These are phyloP conservation scores for Malus fusca DNA, from an alignment of 306 rosid species.

Conservation along the genomic window DNA sequence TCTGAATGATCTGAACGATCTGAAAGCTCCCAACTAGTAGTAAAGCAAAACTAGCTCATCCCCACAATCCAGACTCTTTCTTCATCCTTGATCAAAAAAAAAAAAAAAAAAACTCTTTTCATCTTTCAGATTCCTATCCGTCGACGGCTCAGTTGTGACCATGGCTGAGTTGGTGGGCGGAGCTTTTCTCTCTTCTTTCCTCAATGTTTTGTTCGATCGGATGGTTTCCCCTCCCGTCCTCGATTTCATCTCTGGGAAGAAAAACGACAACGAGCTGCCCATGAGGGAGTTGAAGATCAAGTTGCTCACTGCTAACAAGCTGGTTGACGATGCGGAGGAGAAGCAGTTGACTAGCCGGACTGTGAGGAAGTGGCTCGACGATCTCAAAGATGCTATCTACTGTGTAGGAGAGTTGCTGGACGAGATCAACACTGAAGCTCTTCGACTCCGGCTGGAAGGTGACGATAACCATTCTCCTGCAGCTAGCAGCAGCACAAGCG, in stretches of 20 bases:
- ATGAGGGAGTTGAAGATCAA: neutral
- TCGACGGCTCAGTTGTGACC: neutral
- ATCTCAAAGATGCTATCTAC: neutral
- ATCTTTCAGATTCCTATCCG: too few relatives aligned
- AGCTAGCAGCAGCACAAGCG: too few relatives aligned
- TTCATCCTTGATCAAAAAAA: too few relatives aligned
- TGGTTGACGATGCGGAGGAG: constrained; percentile 33
- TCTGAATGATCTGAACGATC: too few relatives aligned
- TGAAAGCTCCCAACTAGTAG: too few relatives aligned
- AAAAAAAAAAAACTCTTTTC: too few relatives aligned
- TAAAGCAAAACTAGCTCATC: too few relatives aligned
- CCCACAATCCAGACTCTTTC: too few relatives aligned
- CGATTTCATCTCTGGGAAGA: neutral
- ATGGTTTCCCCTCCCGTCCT: neutral
- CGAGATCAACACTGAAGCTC: constrained; percentile 19
- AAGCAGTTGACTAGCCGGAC: constrained; percentile 6
- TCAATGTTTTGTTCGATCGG: neutral
- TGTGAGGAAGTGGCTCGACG: constrained; percentile 15
- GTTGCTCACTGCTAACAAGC: neutral
- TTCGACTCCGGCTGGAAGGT: neutral
- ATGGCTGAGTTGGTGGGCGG: too few relatives aligned
- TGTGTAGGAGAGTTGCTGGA: constrained; percentile 25
- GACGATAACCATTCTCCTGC: too few relatives aligned
- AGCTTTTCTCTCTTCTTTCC: neutral
- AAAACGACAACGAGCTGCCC: neutral